Percentiles rank a stretch among this genome's conserved stretches.
These are phyloP conservation scores for Omphalotus guepiniiformis DNA, from an alignment of 768 basidiomycete genomes.

Conservation along the genomic window DNA sequence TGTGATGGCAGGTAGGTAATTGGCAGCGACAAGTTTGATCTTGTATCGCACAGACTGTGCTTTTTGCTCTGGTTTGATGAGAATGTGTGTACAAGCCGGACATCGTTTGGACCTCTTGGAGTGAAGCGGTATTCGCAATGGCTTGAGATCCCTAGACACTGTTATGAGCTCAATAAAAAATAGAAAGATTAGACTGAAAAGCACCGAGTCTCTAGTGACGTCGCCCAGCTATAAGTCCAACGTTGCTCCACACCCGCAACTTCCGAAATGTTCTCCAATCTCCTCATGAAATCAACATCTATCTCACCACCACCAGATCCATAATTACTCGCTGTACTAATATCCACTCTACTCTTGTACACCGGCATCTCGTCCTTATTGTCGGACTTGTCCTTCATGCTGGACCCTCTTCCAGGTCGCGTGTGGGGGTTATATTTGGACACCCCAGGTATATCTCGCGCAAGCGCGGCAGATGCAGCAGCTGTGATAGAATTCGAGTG, in stretches of 20 bases:
- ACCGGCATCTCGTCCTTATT: constrained; percentile 78
- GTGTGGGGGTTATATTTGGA: constrained; percentile 69
- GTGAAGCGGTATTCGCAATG: constrained; percentile 86
- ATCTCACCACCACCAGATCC: constrained; percentile 60
- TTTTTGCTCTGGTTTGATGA: constrained; percentile 98
- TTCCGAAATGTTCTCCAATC: constrained; percentile 55
- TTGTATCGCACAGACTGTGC: constrained; percentile 92
- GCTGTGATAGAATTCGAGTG: constrained; percentile 82
- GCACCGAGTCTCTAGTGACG: constrained; percentile 61
- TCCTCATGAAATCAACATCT: constrained; percentile 68
- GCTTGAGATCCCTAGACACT: constrained; percentile 66
- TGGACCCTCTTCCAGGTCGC: constrained; percentile 41
- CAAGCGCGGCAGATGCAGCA: constrained; percentile 84
- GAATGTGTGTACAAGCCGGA: constrained; percentile 88
- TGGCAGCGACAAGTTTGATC: constrained; percentile 95
- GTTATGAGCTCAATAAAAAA: constrained; percentile 10
- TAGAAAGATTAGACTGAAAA: constrained; percentile 20
- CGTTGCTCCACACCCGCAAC: constrained; percentile 73
- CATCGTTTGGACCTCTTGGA: constrained; percentile 96
- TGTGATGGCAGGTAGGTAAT: constrained; percentile 86
- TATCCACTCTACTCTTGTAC: constrained; percentile 70
- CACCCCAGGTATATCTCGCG: constrained; percentile 83
- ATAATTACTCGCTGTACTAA: constrained; percentile 46
- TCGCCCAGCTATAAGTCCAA: constrained; percentile 79
- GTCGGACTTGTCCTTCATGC: constrained; percentile 56